phyloP scores from a whole-genome alignment of 345 rosid genomes.

The Cardamine resedifolia region DNA sequence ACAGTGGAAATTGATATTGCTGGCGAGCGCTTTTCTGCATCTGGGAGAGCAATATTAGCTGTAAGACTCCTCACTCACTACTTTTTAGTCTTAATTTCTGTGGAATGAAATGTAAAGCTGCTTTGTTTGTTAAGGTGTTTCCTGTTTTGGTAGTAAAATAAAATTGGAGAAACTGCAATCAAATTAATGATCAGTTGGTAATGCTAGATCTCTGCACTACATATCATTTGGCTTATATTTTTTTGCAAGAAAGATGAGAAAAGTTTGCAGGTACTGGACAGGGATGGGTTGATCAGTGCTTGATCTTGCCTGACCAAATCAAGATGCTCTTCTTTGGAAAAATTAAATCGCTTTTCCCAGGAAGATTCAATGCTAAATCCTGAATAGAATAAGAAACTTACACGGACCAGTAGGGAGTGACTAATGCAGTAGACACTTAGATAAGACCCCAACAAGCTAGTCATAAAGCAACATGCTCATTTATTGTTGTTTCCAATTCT shows the following conservation, averaged over 20 bases:
- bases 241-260: not conserved
- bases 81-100: conserved; percentile 6
- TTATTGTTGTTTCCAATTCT: not conserved
- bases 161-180: not conserved
- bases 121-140: conserved; percentile 14
- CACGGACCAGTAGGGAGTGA: not conserved
- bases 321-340: not conserved
- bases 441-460: not conserved
- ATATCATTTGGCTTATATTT: not conserved
- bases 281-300: not conserved
- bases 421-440: not conserved
- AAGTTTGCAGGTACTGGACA: not conserved
- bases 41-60: conserved; percentile 84
- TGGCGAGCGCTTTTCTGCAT: conserved; percentile 80
- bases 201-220: not conserved
- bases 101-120: conserved; percentile 7
- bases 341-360: not conserved
- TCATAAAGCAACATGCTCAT: not conserved
- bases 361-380: not conserved
- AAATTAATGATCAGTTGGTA: not conserved
- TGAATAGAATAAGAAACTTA: not conserved
- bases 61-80: conserved; percentile 50
- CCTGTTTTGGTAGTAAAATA: conserved; percentile 6
- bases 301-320: not conserved
- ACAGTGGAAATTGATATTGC: conserved; percentile 93